Percentiles rank a stretch among this genome's conserved stretches.
Conservation (phyloP, 345 rosid species). For the Garcia nutans region DNA sequence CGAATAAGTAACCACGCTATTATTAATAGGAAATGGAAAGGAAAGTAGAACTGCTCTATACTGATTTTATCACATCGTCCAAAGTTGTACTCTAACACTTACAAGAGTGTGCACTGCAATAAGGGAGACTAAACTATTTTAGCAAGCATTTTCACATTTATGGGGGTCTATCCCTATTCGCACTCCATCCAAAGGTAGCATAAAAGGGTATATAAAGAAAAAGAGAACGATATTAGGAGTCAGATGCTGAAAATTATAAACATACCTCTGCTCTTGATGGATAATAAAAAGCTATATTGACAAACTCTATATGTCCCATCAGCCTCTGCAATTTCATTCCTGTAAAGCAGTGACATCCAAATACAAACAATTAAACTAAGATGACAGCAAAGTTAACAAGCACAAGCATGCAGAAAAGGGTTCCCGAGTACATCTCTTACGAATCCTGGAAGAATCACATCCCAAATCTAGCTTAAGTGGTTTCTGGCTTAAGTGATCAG, state of each 20-base stretch:
- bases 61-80: neutral
- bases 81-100: neutral
- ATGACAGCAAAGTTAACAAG: neutral
- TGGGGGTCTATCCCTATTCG: neutral
- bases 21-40: neutral
- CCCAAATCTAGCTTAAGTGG: too few species aligned
- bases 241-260: slow-evolving; percentile 16
- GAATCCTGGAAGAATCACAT: neutral
- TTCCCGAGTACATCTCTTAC: neutral
- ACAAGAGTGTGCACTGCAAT: neutral
- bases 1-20: neutral
- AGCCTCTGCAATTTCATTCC: slow-evolving; percentile 59
- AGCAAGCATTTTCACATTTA: neutral
- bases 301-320: slow-evolving; percentile 60
- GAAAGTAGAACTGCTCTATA: neutral
- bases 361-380: too few species aligned
- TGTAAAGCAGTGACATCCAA: slow-evolving; percentile 31
- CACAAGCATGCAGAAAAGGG: neutral
- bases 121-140: neutral
- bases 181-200: slow-evolving; percentile 4
- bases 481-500: too few species aligned
- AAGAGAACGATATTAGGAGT: neutral
- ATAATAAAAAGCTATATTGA: slow-evolving; percentile 64
- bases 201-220: neutral
- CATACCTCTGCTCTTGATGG: slow-evolving; percentile 62